Evolutionary conservation across 345 rosid genomes (phyloP).

Genomic region (Pistacia atlantica): DNA sequence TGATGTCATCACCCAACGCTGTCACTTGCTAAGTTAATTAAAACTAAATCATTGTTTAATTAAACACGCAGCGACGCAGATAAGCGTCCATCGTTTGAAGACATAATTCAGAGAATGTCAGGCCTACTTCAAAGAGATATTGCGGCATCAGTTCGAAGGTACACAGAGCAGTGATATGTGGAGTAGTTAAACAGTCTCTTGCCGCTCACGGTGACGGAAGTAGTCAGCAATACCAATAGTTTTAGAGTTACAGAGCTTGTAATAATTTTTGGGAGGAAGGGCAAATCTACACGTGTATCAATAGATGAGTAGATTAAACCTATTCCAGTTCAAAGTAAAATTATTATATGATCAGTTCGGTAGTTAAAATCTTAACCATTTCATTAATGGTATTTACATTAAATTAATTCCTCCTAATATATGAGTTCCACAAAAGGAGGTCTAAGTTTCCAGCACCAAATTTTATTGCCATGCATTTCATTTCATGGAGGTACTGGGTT

Average conservation of each 20-base stretch:
- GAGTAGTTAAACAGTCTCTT: neutral
- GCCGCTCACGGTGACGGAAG: neutral
- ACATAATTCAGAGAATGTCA: slow-evolving; percentile 58
- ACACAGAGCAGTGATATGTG: slow-evolving; percentile 16
- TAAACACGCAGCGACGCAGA: slow-evolving; percentile 57
- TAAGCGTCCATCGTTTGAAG: slow-evolving; percentile 75
- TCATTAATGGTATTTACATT: neutral
- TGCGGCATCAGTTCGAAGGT: slow-evolving; percentile 18
- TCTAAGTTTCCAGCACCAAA: neutral
- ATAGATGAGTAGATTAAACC: no score
- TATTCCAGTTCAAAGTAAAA: no score
- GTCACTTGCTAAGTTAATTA: neutral
- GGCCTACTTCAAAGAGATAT: slow-evolving; percentile 36
- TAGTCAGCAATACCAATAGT: neutral
- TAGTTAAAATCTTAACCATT: no score
- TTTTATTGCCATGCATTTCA: no score
- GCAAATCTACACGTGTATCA: no score
- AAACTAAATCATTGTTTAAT: slow-evolving; percentile 2
- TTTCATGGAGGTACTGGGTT: neutral
- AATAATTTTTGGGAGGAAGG: neutral
- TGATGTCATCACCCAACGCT: neutral
- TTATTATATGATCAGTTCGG: no score
- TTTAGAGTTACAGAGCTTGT: neutral
- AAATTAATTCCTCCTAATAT: no score
- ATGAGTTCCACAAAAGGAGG: neutral